phyloP scores from a whole-genome alignment of 108 stramenopile species.

The Nitzschia putrida region DNA sequence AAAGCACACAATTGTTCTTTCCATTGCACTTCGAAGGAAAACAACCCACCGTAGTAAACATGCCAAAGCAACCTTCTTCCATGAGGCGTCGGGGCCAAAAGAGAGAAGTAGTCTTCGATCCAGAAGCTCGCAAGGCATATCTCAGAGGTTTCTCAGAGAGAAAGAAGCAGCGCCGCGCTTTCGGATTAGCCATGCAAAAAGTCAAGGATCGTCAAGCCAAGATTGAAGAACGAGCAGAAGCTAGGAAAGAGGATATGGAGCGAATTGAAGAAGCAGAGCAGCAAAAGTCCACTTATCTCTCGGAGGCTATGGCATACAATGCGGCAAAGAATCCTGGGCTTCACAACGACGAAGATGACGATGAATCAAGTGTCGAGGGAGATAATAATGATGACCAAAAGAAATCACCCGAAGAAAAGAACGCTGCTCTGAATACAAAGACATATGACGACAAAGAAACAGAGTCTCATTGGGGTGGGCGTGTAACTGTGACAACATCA shows the following conservation, averaged over 20 bases:
- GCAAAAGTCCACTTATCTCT: constrained; percentile 53
- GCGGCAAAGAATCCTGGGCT: background rate
- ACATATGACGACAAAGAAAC: constrained; percentile 67
- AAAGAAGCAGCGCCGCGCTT: constrained; percentile 77
- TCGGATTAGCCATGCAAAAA: constrained; percentile 90
- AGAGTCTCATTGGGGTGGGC: constrained; percentile 67
- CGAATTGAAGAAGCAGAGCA: constrained; percentile 71
- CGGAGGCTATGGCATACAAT: constrained; percentile 11
- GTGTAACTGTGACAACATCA: constrained; percentile 78
- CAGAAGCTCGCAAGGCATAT: constrained; percentile 61
- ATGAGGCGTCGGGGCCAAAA: constrained; percentile 24
- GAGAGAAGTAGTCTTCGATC: constrained; percentile 76
- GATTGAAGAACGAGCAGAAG: constrained; percentile 60
- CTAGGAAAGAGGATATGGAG: constrained; percentile 55
- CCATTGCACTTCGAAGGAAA: too few relatives aligned
- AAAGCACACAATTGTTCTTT: too few relatives aligned
- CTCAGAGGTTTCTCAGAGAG: constrained; percentile 77
- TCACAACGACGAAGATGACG: constrained; percentile 18
- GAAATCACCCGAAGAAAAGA: constrained; percentile 24
- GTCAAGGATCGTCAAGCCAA: constrained; percentile 83
- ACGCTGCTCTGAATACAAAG: constrained; percentile 28
- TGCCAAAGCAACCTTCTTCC: background rate
- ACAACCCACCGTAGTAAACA: background rate
- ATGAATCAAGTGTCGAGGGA: background rate
- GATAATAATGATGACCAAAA: constrained; percentile 7